Conservation (phyloP, 306 rosid genomes). For the Trichosanthes cucumerina region DNA sequence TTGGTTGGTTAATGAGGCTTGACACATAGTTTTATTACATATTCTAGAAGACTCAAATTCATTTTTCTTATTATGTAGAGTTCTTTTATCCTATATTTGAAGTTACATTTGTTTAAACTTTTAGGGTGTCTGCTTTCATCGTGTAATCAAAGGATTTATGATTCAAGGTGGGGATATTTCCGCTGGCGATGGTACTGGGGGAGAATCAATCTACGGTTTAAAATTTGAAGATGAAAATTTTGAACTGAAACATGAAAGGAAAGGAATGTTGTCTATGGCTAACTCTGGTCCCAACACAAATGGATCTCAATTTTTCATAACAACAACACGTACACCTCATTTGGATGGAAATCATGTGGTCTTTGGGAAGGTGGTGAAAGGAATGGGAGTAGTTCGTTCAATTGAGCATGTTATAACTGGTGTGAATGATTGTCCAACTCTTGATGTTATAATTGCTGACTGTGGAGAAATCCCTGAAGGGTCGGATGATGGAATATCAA, state of each 20-base stretch:
- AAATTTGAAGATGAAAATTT: conserved; percentile 82
- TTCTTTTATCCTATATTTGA: not conserved
- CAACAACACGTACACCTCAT: conserved; percentile 72
- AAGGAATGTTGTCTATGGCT: conserved; percentile 94
- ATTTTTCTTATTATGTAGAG: not conserved
- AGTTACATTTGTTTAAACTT: not conserved
- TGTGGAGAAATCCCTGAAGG: conserved; percentile 74
- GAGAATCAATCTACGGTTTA: conserved; percentile 78
- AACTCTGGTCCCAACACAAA: conserved; percentile 74
- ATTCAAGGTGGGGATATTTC: conserved; percentile 91
- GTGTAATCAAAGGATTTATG: conserved; percentile 68
- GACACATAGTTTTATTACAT: not conserved
- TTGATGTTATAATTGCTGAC: conserved; percentile 44
- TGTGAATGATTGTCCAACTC: conserved; percentile 36
- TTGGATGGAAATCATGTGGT: conserved; percentile 90
- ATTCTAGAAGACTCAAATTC: not conserved
- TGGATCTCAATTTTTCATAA: conserved; percentile 87
- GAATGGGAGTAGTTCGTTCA: conserved; percentile 85
- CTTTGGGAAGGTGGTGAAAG: conserved; percentile 73
- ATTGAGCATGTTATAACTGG: conserved; percentile 49
- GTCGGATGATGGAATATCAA: conserved; percentile 63
- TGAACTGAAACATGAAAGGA: conserved; percentile 82
- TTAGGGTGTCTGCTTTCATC: conserved; percentile 77
- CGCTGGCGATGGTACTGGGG: conserved; percentile 86
- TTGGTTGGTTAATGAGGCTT: not conserved